Percentiles rank a stretch among this genome's conserved stretches.
phyloP scores from a whole-genome alignment of 2,329 filamentous ascomycete genomes.

The Lecanicillium sp. region DNA sequence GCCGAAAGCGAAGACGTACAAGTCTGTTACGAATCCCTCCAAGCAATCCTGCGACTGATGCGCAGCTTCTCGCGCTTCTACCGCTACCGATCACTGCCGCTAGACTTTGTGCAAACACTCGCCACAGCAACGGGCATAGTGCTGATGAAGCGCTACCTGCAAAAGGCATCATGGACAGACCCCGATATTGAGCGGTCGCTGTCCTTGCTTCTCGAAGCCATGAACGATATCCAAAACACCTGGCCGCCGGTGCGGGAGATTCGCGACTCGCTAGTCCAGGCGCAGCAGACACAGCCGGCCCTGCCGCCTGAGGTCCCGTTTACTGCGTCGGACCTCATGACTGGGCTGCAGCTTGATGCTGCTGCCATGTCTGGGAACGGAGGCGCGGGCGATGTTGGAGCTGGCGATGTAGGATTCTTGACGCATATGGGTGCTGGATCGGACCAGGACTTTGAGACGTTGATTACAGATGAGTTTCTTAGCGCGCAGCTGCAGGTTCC shows the following conservation, averaged over 20 bases:
- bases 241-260: conserved; percentile 38
- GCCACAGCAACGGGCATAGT: conserved; percentile 37
- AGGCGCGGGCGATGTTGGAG: not conserved
- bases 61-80: conserved; percentile 35
- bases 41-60: conserved; percentile 35
- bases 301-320: conserved; percentile 23
- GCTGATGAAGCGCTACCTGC: conserved; percentile 36
- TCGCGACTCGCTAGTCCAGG: conserved; percentile 22
- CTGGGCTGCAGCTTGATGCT: conserved; percentile 19
- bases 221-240: conserved; percentile 42
- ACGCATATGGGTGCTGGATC: not conserved
- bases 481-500: conserved; percentile 22
- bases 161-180: conserved; percentile 30
- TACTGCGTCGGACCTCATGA: conserved; percentile 24
- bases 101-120: conserved; percentile 41
- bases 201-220: conserved; percentile 37
- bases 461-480: conserved; percentile 25
- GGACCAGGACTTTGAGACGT: conserved; percentile 21
- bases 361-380: conserved; percentile 12
- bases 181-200: conserved; percentile 40
- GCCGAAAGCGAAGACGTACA: conserved; percentile 35
- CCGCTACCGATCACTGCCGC: conserved; percentile 31
- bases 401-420: conserved; percentile 8
- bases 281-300: conserved; percentile 21
- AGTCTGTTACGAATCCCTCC: conserved; percentile 40